Evolutionary conservation across 73 alveolate species (phyloP).

Genomic region (Paramecium octaurelia): DNA sequence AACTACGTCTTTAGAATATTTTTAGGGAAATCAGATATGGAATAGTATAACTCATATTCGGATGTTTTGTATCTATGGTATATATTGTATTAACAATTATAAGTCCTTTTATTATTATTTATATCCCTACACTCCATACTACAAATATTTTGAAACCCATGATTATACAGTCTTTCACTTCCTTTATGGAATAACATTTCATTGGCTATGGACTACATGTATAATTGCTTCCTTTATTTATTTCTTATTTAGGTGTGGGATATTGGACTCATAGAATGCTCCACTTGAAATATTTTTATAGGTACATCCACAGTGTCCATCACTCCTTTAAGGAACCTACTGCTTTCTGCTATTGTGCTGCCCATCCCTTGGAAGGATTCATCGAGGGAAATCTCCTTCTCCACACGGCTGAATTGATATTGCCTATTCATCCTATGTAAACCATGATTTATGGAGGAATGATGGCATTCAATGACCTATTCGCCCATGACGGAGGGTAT

Average conservation of each 20-base stretch:
- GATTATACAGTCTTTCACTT: constrained; percentile 14
- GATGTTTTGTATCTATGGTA: constrained; percentile 16
- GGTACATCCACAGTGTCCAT: neutral
- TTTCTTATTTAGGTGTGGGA: neutral
- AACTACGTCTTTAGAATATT: neutral
- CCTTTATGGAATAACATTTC: neutral
- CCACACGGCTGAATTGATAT: constrained; percentile 23
- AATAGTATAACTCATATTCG: constrained; percentile 1
- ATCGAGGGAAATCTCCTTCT: neutral
- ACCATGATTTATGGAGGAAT: constrained; percentile 26
- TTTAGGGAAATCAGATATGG: constrained; percentile 40
- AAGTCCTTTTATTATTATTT: constrained; percentile 30
- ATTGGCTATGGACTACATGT: constrained; percentile 22
- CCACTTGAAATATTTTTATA: neutral
- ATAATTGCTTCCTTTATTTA: neutral
- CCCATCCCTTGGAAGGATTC: constrained; percentile 51
- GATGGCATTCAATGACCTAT: neutral
- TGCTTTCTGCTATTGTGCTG: constrained; percentile 29
- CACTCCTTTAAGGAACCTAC: constrained; percentile 37
- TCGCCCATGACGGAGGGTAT: constrained; percentile 53
- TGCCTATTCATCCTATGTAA: constrained; percentile 30
- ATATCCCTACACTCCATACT: constrained; percentile 37
- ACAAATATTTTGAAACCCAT: constrained; percentile 44
- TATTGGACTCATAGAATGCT: constrained; percentile 39
- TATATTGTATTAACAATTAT: neutral